Base-by-base conservation (phyloP, 1,284 basidiomycete species). In the Cronartium quercuum region DNA sequence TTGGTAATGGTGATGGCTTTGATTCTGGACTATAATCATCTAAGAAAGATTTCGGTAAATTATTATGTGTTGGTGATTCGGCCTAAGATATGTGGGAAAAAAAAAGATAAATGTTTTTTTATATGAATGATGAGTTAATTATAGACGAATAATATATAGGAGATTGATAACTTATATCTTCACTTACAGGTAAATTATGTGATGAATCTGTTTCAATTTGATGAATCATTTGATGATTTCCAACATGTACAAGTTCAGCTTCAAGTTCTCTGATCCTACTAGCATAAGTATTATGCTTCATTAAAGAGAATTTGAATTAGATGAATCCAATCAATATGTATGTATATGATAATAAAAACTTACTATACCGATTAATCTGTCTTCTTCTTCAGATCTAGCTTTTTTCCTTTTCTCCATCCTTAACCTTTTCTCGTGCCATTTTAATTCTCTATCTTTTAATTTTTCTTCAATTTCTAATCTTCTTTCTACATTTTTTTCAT, bases 281-380 rank as follows among this genome's bases (percentile, higher is more conserved):
- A 24, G 69, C 69, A 38, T 73, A 73, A 37, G 69, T 73, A 35
- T 73, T 66, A 55, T 73, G 69, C 69, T 73, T 21, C 7, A 41
- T 15, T 29, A 47, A 6, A 41, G 29, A 35, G 44, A 40, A 29
- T 38, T 12, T 55, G 24, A 64, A 35, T 37, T 37, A 15, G 42
- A 51, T 62, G 7, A 21, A 38, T 37, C 21, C 18, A 10, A 44
- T 37, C n/a, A 12, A 66, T 6, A 66, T 10, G n/a, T 38, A 21
- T 4, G 6, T 6, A 38, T 38, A 41, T 24, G 21, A 3, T 64
- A 5, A 64, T 2, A 47, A 7, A 44, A 47, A 37, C 69, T 58
- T 38, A 73, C 69, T 13, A 73, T 73, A 13, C 69, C 69, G 35
- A 73, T 42, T 34, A 73, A 35, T 24, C 69, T 42, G 29, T 65